phyloP scores from a whole-genome alignment of 1,284 basidiomycete genomes.

The Filobasidium uniguttulatum region DNA sequence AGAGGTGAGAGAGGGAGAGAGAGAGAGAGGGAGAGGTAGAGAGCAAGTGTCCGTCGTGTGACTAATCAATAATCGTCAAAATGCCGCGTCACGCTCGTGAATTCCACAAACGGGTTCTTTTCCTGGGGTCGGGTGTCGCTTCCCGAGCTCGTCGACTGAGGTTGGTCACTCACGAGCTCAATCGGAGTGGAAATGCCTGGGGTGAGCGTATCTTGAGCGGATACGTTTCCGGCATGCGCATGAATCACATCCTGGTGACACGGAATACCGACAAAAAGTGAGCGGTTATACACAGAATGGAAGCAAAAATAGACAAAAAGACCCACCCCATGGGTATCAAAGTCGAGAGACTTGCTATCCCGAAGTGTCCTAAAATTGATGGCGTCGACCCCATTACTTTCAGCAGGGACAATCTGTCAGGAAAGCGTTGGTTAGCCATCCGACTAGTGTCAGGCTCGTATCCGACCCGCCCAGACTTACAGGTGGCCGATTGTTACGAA shows the following conservation, averaged over 20 bases:
- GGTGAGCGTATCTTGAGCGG: slow-evolving; percentile 37
- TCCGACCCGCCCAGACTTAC: slow-evolving; percentile 39
- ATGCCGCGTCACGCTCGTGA: slow-evolving; percentile 74
- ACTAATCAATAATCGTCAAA: slow-evolving; percentile 25
- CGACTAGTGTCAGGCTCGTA: not conserved
- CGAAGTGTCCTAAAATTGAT: slow-evolving; percentile 82
- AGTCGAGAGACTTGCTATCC: slow-evolving; percentile 77
- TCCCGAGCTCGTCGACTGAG: slow-evolving; percentile 11
- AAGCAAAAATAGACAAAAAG: not conserved
- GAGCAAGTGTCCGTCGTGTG: too few relatives aligned
- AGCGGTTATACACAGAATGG: too few relatives aligned
- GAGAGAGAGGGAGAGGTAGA: too few relatives aligned
- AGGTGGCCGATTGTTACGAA: slow-evolving; percentile 85
- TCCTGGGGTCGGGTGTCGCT: slow-evolving; percentile 34
- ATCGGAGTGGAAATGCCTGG: slow-evolving; percentile 41
- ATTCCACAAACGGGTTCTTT: slow-evolving; percentile 60
- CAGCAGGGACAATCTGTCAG: slow-evolving; percentile 63
- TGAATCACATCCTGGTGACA: slow-evolving; percentile 31
- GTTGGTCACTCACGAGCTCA: slow-evolving; percentile 29
- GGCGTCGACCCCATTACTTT: slow-evolving; percentile 68
- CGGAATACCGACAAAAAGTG: too few relatives aligned
- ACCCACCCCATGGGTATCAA: slow-evolving; percentile 45
- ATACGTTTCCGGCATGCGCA: slow-evolving; percentile 32
- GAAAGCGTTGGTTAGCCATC: slow-evolving; percentile 1
- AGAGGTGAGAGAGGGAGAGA: too few relatives aligned